phyloP scores from a whole-genome alignment of 2,329 filamentous ascomycete genomes.

The Apiospora marii region DNA sequence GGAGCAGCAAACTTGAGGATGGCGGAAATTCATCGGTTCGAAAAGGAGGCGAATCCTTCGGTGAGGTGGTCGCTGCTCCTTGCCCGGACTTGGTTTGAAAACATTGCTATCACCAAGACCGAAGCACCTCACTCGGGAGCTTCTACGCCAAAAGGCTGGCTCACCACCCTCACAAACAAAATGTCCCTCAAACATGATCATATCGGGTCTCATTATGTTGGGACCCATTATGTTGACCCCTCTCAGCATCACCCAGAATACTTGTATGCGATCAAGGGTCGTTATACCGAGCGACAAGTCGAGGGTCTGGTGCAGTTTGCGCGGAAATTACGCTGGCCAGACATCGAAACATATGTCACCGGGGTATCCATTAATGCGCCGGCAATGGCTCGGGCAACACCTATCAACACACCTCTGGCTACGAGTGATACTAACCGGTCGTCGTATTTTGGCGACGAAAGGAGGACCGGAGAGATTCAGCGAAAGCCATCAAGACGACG shows the following conservation, averaged over 20 bases:
- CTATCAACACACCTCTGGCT: conserved; percentile 49
- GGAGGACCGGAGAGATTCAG: conserved; percentile 38
- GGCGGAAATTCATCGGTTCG: conserved; percentile 67
- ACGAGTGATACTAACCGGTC: conserved; percentile 48
- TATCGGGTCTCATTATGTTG: conserved; percentile 37
- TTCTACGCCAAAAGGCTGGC: conserved; percentile 54
- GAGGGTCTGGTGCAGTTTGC: conserved; percentile 71
- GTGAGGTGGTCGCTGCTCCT: conserved; percentile 73
- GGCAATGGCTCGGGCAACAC: conserved; percentile 50
- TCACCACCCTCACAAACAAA: conserved; percentile 64
- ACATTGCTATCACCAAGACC: conserved; percentile 64
- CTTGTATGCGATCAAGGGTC: conserved; percentile 61
- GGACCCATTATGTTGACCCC: conserved; percentile 47
- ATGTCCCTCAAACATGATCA: conserved; percentile 52
- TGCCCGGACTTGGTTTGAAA: conserved; percentile 72
- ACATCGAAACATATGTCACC: conserved; percentile 59
- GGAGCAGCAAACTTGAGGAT: conserved; percentile 59
- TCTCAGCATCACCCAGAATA: conserved; percentile 43
- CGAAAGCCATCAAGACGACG: conserved; percentile 53
- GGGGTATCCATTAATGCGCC: conserved; percentile 58
- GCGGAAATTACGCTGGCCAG: conserved; percentile 68
- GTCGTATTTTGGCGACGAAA: conserved; percentile 55
- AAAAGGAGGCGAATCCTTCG: conserved; percentile 66
- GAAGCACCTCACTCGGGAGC: conserved; percentile 45
- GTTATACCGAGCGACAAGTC: conserved; percentile 65